Conservation (phyloP, 2,329 filamentous ascomycete genomes). For the Trichoderma hamatum region DNA sequence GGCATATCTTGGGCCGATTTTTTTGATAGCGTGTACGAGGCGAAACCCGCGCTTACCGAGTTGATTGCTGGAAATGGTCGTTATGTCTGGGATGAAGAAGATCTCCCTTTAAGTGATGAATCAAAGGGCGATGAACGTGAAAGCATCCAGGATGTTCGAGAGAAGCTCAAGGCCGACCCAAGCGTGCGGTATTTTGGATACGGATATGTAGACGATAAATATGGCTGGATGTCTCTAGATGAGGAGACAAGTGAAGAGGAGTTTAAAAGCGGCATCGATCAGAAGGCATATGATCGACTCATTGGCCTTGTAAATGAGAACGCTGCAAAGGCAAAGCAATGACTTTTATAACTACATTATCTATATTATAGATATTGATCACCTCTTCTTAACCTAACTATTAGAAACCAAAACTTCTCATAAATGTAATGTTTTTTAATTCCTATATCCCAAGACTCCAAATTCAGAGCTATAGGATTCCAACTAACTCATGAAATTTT, state of each 20-base stretch:
- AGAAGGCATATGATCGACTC: slow-evolving; percentile 8
- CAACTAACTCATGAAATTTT: neutral
- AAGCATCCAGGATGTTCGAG: neutral
- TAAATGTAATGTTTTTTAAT: too few relatives aligned
- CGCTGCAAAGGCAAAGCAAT: neutral
- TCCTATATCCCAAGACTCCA: too few relatives aligned
- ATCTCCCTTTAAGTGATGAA: too few relatives aligned
- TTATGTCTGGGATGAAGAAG: neutral
- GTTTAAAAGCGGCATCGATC: neutral
- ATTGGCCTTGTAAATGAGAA: neutral
- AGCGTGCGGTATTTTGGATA: neutral
- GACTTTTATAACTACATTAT: too few relatives aligned
- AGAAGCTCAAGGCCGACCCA: neutral
- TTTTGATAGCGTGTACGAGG: neutral
- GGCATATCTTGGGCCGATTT: neutral
- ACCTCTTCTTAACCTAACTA: too few relatives aligned
- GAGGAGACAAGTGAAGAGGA: neutral
- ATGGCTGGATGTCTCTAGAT: neutral
- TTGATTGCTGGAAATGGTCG: neutral
- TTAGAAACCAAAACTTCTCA: too few relatives aligned
- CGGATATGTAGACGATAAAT: neutral
- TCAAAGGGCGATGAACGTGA: neutral
- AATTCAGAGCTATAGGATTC: neutral
- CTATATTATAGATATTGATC: too few relatives aligned
- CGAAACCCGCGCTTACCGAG: neutral